A percentile compares a stretch with the other conserved stretches of the same genome.
phyloP scores from a whole-genome alignment of 129 eudicot genomes.

The Erigeron canadensis region DNA sequence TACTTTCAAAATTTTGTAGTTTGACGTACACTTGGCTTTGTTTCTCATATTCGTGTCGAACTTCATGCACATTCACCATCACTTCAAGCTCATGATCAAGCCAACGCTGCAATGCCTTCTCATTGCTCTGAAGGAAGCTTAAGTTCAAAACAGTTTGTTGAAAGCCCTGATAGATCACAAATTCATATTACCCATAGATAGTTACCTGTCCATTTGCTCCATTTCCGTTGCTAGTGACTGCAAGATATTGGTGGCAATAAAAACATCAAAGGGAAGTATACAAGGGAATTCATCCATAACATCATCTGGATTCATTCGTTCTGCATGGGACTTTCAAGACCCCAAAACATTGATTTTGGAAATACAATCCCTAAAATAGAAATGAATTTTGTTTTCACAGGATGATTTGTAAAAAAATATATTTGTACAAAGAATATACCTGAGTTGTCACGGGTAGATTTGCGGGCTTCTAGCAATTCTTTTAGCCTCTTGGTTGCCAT shows the following conservation, averaged over 20 bases:
- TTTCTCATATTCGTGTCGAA: constrained; percentile 92
- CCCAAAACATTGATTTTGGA: neutral
- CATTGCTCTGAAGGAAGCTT: constrained; percentile 59
- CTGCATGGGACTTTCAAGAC: neutral
- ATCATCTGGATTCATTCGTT: neutral
- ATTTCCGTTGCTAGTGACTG: constrained; percentile 76
- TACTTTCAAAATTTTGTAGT: neutral
- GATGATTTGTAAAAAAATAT: neutral
- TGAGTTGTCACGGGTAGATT: constrained; percentile 80
- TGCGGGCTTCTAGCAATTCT: constrained; percentile 94
- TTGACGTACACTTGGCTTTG: constrained; percentile 92
- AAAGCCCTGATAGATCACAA: constrained; percentile 21
- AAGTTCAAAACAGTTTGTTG: constrained; percentile 4
- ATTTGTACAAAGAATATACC: constrained; percentile 41
- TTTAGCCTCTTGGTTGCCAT: constrained; percentile 96
- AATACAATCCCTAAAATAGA: too few relatives aligned
- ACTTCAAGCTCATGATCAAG: constrained; percentile 98
- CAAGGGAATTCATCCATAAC: neutral
- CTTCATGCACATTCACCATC: constrained; percentile 98
- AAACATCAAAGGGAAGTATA: neutral
- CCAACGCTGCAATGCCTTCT: constrained; percentile 91
- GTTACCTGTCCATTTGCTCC: constrained; percentile 87
- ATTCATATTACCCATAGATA: constrained; percentile 14
- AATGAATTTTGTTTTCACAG: neutral
- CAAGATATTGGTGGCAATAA: constrained; percentile 1